Evolutionary conservation across 352 stramenopile species (phyloP).

Genomic region (Phytophthora constricta): DNA sequence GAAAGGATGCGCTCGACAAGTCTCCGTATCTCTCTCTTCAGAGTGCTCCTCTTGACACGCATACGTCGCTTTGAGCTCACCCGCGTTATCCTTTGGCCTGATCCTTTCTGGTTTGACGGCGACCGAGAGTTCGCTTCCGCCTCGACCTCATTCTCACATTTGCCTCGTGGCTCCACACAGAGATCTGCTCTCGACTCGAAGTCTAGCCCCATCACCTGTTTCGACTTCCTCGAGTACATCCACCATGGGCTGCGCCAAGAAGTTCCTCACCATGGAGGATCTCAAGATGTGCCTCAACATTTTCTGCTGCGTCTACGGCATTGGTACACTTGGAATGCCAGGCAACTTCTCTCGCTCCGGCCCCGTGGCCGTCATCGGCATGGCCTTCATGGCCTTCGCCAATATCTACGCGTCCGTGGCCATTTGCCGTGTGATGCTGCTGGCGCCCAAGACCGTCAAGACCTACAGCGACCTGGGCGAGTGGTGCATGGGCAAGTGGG

Average conservation of each 20-base stretch:
- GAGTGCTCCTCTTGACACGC: background rate
- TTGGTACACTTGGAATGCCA: conserved; percentile 31
- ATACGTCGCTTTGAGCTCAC: background rate
- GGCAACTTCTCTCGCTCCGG: conserved; percentile 28
- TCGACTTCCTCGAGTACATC: background rate
- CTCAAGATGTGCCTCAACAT: conserved; percentile 33
- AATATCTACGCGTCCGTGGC: conserved; percentile 47
- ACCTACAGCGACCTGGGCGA: conserved; percentile 50
- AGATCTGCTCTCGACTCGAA: too few species aligned
- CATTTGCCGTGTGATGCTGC: conserved; percentile 39
- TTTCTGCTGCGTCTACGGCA: conserved; percentile 34
- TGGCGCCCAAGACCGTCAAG: conserved; percentile 31
- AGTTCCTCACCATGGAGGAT: conserved; percentile 27
- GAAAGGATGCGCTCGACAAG: conserved; percentile 19
- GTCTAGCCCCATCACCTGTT: background rate
- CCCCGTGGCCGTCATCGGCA: conserved; percentile 31
- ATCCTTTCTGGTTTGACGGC: background rate
- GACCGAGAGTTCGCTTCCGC: too few species aligned
- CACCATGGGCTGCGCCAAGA: conserved; percentile 22
- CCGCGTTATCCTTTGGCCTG: too few species aligned
- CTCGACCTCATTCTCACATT: conserved; percentile 12
- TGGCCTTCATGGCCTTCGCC: conserved; percentile 49
- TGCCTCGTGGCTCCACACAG: conserved; percentile 8
- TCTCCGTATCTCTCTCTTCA: conserved; percentile 26
- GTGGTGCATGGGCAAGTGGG: conserved; percentile 36